Evolutionary conservation across 805 yeast species (phyloP), one percentile per base, ranked within the genome.

Genomic region (Komagataella pseudopastoris): DNA sequence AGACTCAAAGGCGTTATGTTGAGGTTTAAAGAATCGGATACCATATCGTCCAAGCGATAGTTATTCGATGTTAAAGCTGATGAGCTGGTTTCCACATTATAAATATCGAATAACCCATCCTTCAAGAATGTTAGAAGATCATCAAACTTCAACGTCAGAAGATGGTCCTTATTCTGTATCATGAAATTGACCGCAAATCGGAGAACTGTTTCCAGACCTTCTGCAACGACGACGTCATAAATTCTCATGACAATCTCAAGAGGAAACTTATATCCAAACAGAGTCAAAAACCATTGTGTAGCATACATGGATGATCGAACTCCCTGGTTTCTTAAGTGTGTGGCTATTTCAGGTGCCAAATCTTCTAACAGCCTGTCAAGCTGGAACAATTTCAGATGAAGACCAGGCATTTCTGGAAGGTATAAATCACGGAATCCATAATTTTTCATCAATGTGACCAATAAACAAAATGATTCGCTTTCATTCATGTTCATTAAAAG

Each of bases 201-300:
- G 58, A 93, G 71, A 48, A 91, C 71, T 2, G 95, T 81, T 67
- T 90, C 98, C 47, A 84, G 71, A 45, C 99, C 99, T 69, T 93
- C 96, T 6, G 95, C 83, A 50, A 93, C 80, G 6, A 93, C 81
- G 54, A 88, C 77, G 68, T 93, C 99, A 64, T 78, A 88, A 45
- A 93, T 87, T 55, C 97, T 74, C 56, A 88, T 69, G 22, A 93
- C 97, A 62, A 91, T 83, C 52, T 81, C 86, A 50, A 90, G 70
- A 14, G 99, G 98, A 64, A 93, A 91, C 63, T 88, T 88, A 71
- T 93, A 93, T 6, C 96, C 95, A 67, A 93, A 93, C 56, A 93
- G 76, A 0, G 98, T 93, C 59, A 93, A 74, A 61, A 93, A 91
- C 99, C 99, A 93, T 66, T 93, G 98, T 1, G 96, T 83, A 0